These are phyloP conservation scores for Calonectria crousiana DNA, from an alignment of 2,329 filamentous ascomycete species.

Conservation along the genomic window DNA sequence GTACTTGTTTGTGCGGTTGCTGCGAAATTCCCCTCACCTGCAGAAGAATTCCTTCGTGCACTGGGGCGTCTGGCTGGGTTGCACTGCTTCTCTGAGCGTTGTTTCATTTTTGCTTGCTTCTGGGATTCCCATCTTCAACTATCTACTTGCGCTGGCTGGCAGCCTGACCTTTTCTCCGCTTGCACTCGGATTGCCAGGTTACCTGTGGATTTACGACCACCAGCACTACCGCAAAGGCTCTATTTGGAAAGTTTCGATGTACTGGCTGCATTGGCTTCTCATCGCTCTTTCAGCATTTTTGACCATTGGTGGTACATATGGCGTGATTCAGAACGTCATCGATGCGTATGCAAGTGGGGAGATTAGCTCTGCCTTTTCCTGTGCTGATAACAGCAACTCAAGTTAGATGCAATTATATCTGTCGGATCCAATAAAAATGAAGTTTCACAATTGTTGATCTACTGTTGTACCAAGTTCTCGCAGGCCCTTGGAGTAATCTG, in stretches of 20 bases:
- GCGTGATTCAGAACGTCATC: constrained; percentile 63
- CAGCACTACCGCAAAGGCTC: constrained; percentile 46
- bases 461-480: fast-evolving
- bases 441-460: background rate
- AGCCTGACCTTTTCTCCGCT: constrained; percentile 52
- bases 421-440: background rate
- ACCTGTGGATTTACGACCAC: constrained; percentile 53
- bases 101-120: constrained; percentile 49
- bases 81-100: constrained; percentile 44
- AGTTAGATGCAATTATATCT: background rate
- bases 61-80: constrained; percentile 53
- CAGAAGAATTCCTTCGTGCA: constrained; percentile 50
- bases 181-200: constrained; percentile 50
- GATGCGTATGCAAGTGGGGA: constrained; percentile 61
- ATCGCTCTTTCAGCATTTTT: constrained; percentile 52
- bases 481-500: background rate
- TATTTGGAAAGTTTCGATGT: constrained; percentile 43
- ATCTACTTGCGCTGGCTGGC: constrained; percentile 21
- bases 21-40: constrained; percentile 52
- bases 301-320: constrained; percentile 56
- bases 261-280: constrained; percentile 51
- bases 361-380: constrained; percentile 62
- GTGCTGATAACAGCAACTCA: constrained; percentile 55
- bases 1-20: constrained; percentile 54
- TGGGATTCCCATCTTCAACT: constrained; percentile 49